phyloP scores from a whole-genome alignment of 768 basidiomycete genomes.

The Lentinus tigrinus region DNA sequence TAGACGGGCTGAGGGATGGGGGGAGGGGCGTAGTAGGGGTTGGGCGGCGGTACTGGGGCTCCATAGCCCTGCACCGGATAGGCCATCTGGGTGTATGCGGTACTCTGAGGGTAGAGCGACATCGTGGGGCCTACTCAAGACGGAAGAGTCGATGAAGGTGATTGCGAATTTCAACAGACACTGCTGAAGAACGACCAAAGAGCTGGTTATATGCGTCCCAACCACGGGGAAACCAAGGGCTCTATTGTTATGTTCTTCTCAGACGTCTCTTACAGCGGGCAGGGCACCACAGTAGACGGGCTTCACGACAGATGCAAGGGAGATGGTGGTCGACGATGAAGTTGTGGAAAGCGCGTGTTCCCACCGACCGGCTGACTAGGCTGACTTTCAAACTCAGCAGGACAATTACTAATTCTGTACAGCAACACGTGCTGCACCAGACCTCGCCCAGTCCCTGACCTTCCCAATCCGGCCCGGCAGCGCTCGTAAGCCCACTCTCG shows the following conservation, averaged over 20 bases:
- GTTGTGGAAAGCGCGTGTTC: constrained; percentile 26
- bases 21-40: constrained; percentile 46
- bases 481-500: constrained; percentile 14
- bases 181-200: constrained; percentile 3
- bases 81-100: constrained; percentile 53
- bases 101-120: constrained; percentile 50
- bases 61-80: constrained; percentile 50
- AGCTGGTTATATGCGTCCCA: constrained; percentile 11
- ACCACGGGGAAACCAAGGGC: constrained; percentile 4
- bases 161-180: background rate
- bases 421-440: background rate
- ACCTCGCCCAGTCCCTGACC: constrained; percentile 20
- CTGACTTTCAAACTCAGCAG: constrained; percentile 35
- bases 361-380: constrained; percentile 14
- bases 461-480: constrained; percentile 21
- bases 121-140: constrained; percentile 18
- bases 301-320: constrained; percentile 21
- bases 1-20: constrained; percentile 46
- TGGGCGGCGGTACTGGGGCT: constrained; percentile 26
- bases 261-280: constrained; percentile 27
- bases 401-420: constrained; percentile 1
- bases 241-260: constrained; percentile 14
- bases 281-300: constrained; percentile 12
- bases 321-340: constrained; percentile 50
- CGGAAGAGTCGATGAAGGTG: background rate